Base-by-base conservation (phyloP, 768 basidiomycete species). In the Hortiboletus flavorubellus region DNA sequence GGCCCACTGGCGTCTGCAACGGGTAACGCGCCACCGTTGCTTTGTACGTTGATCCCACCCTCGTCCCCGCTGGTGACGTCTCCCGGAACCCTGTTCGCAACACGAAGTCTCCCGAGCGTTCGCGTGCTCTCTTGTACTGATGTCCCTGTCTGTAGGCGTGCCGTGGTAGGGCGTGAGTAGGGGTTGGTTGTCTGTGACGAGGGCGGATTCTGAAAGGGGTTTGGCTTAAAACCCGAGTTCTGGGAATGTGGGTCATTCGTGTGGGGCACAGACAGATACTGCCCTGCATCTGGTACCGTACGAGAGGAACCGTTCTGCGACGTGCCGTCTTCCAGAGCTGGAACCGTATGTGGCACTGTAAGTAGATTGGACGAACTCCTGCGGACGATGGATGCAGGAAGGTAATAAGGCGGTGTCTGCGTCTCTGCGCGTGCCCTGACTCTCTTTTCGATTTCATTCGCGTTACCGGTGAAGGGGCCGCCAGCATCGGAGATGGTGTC, bases 81-180 rank as follows among this genome's bases (percentile, higher is more conserved):
- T 7, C 78, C 81, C 8, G 80, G 77, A 2, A 72, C 64, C 49
- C 76, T 68, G 61, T 84, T 83, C 29, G 78, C 70, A 45, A 84
- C 75, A 44, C 73, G 76, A 16, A 83, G 72, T 12, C 67, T 71
- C 5, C 80, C 80, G 0, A 82, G 70, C 4, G 76, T 73, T 38
- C 63, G 62, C 34, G 61, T 61, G 49, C 68, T 74, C 40, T 69
- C 64, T 51, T 68, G 70, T 11, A 70, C 69, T 0, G 67, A 67
- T 33, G 58, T 11, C 3, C 55, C 62, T 8, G 67, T 58, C 18
- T 46, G 51, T 8, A 58, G 29, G 29, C 60, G 67, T 16, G 34
- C 52, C 29, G 49, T 50, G 40, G 61, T 49, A 42, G 63, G 61
- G 34, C 68, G 41, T 34, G 56, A 48, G 21, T 40, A 15, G 2